These are phyloP conservation scores for Kwoniella dendrophila DNA, from an alignment of 768 basidiomycete species.

Conservation along the genomic window DNA sequence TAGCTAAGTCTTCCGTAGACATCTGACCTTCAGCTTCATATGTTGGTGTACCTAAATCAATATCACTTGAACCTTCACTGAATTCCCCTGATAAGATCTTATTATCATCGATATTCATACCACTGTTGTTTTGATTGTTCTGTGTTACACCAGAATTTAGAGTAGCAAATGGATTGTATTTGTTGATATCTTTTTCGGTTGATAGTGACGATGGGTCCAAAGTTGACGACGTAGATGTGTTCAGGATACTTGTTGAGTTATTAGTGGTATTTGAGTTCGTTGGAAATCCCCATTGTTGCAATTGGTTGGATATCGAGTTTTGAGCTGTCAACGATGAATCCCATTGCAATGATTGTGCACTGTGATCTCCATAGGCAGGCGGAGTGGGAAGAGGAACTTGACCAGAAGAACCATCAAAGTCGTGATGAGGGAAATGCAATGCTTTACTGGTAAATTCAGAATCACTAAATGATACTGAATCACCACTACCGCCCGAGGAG, in stretches of 20 bases:
- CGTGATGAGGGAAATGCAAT: background rate
- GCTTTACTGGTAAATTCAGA: slow-evolving; percentile 10
- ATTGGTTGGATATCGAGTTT: background rate
- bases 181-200: background rate
- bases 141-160: slow-evolving; percentile 4
- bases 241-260: background rate
- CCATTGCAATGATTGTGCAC: background rate
- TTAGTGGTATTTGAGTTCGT: background rate
- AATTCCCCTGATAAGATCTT: background rate
- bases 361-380: background rate
- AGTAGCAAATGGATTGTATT: slow-evolving; percentile 1
- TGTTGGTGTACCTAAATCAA: slow-evolving; percentile 7
- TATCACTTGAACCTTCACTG: slow-evolving; percentile 8
- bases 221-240: background rate
- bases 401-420: background rate
- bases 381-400: slow-evolving; percentile 3
- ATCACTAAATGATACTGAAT: slow-evolving; percentile 6
- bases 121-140: background rate
- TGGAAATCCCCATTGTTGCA: background rate
- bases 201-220: background rate
- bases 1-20: no score
- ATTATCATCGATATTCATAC: background rate
- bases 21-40: slow-evolving; percentile 6
- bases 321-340: no score
- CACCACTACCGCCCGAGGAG: slow-evolving; percentile 2